A percentile compares a stretch with the other conserved stretches of the same genome.
phyloP scores from a whole-genome alignment of 2,329 filamentous ascomycete genomes.

The Colletotrichum kahawae region DNA sequence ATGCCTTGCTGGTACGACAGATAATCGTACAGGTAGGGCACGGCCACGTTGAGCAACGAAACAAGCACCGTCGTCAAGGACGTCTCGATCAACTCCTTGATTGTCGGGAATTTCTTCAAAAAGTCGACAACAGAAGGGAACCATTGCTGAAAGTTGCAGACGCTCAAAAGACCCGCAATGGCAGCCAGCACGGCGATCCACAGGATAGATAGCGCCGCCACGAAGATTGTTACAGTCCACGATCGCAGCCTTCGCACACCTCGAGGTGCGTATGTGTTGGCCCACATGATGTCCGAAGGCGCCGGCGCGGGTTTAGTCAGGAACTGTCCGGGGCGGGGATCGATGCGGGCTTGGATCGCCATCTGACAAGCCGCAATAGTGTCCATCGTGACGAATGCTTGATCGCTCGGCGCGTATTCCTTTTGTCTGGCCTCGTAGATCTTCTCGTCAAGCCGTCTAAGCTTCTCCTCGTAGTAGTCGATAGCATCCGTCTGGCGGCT shows the following conservation, averaged over 20 bases:
- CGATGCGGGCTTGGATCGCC: conserved; percentile 93
- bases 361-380: conserved; percentile 92
- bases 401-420: conserved; percentile 77
- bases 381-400: conserved; percentile 98
- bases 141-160: conserved; percentile 78
- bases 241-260: conserved; percentile 75
- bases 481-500: conserved; percentile 85
- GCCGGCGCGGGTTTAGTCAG: conserved; percentile 86
- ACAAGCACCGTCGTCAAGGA: conserved; percentile 85
- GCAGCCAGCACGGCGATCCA: conserved; percentile 86
- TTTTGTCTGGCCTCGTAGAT: conserved; percentile 74
- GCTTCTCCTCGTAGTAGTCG: conserved; percentile 89
- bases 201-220: conserved; percentile 82
- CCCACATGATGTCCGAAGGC: conserved; percentile 93
- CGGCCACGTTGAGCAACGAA: conserved; percentile 85
- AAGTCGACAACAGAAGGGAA: conserved; percentile 72
- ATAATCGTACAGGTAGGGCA: conserved; percentile 95
- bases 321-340: conserved; percentile 85
- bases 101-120: conserved; percentile 71
- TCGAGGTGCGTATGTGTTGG: conserved; percentile 85
- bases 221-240: conserved; percentile 84
- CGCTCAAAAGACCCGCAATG: conserved; percentile 79
- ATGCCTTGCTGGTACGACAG: conserved; percentile 91
- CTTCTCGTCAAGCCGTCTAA: conserved; percentile 78
- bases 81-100: conserved; percentile 81